Base-by-base conservation (phyloP, 2,329 filamentous ascomycete genomes). In the Botryotinia narcissicola region DNA sequence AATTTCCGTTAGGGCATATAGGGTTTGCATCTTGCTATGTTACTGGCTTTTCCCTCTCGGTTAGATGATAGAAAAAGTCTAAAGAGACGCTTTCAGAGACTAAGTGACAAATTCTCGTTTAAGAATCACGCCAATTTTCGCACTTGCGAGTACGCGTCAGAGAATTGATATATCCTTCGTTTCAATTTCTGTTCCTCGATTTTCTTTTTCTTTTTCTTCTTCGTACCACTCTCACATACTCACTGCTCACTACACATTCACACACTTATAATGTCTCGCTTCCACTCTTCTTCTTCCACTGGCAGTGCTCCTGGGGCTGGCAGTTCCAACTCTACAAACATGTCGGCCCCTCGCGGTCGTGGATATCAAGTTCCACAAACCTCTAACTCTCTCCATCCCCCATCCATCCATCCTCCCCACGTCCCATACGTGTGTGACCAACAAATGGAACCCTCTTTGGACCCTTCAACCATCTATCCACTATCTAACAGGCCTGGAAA, bases 341-440 rank as follows among this genome's bases (percentile, higher is more conserved):
- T 5, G 35, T 57, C 66, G 66, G 48, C 66, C 66, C 66, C 40
- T 20, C 48, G 66, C 48, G 66, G 66, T 68, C 66, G 35, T 68
- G 66, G 66, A 57, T 68, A 68, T 68, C 66, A 68, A 68, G 66
- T 68, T 68, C 66, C 66, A 68, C 48, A 68, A 68, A 57, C 35
- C 48, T 68, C 46, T 54, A 22, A 35, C 35, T 54, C 18, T 40
- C 64, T 54, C 46, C 46, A 22, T 29, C 16, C 64, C 64, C 51
- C 25, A 29, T 2, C 29, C 22, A 9, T 57, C 66, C 66, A n/a
- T 42, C 35, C 66, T 57, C 46, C 29, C 64, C 64, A 25, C 46
- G 46, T 54, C 46, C 32, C 46, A 35, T 25, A 29, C 35, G 46
- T 37, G 64, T 54, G 46, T 68, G 64, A 68, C 32, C 37, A 54